Percentiles rank a stretch among this genome's conserved stretches.
Evolutionary conservation across 2,329 filamentous ascomycete genomes (phyloP).

Genomic region (Lojkania enalia): DNA sequence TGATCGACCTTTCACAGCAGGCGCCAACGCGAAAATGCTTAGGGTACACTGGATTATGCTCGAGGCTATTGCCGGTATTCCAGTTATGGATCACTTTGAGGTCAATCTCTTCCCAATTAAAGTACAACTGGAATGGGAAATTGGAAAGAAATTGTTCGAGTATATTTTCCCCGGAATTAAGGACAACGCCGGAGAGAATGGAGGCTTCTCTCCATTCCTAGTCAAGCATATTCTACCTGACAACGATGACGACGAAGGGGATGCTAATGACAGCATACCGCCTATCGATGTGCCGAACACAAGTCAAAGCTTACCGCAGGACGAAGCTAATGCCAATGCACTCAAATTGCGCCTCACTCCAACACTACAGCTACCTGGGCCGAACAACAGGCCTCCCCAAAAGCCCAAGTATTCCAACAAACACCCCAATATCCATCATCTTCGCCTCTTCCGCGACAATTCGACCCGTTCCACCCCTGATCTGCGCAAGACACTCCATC

Average conservation of each 20-base stretch:
- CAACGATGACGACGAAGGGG: constrained; percentile 53
- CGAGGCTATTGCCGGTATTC: constrained; percentile 95
- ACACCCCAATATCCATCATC: constrained; percentile 34
- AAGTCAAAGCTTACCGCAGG: constrained; percentile 24
- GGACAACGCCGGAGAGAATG: constrained; percentile 51
- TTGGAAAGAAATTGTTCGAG: constrained; percentile 91
- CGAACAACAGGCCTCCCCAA: constrained; percentile 39
- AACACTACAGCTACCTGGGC: constrained; percentile 65
- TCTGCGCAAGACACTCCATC: constrained; percentile 37
- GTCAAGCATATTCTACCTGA: constrained; percentile 56
- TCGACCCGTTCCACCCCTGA: constrained; percentile 35
- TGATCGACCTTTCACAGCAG: constrained; percentile 56
- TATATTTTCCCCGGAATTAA: constrained; percentile 93
- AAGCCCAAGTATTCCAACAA: constrained; percentile 30
- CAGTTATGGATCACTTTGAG: constrained; percentile 96
- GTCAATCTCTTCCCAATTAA: constrained; percentile 91
- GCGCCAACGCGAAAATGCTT: constrained; percentile 78
- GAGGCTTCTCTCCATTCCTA: constrained; percentile 65
- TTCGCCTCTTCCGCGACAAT: constrained; percentile 42
- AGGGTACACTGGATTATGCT: constrained; percentile 97
- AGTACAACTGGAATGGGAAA: constrained; percentile 88
- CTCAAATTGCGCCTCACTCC: constrained; percentile 82
- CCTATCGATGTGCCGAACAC: constrained; percentile 23
- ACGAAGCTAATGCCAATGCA: constrained; percentile 66
- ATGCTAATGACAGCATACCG: constrained; percentile 22